Conservation (phyloP, 495 filamentous ascomycete genomes). For the Haplographium delicatum region DNA sequence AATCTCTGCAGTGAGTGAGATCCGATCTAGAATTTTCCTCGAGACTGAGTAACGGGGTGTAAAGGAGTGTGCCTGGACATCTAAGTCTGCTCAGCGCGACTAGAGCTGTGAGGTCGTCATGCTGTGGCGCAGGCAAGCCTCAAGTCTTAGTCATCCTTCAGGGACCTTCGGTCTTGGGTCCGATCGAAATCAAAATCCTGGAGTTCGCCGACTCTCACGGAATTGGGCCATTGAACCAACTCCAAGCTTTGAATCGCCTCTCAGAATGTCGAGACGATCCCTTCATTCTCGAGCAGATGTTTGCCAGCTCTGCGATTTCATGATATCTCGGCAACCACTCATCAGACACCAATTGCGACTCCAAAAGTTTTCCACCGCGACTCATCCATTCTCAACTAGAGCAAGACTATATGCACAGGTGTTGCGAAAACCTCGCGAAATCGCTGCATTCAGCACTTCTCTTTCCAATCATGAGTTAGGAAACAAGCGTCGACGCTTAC, state of each 20-base stretch:
- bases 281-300: conserved; percentile 12
- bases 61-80: too few species aligned
- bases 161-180: background rate
- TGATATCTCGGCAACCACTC: conserved; percentile 5
- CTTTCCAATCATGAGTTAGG: too few species aligned
- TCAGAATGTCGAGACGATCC: conserved; percentile 18
- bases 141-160: background rate
- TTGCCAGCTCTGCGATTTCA: conserved; percentile 27
- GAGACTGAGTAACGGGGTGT: too few species aligned
- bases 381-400: conserved; percentile 7
- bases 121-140: conserved; percentile 11
- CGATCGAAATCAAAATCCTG: too few species aligned
- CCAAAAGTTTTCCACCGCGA: background rate
- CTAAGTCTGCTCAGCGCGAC: too few species aligned
- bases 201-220: background rate
- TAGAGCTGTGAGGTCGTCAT: too few species aligned
- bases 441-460: too few species aligned
- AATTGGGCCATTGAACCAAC: background rate
- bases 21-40: too few species aligned
- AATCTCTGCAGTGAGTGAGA: too few species aligned
- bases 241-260: background rate
- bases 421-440: background rate
- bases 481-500: too few species aligned
- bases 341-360: conserved; percentile 3
- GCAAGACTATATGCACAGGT: conserved; percentile 3